Percentiles rank a stretch among this genome's conserved stretches.
Evolutionary conservation across 768 basidiomycete species (phyloP).

Genomic region (Kwoniella heveanensis): DNA sequence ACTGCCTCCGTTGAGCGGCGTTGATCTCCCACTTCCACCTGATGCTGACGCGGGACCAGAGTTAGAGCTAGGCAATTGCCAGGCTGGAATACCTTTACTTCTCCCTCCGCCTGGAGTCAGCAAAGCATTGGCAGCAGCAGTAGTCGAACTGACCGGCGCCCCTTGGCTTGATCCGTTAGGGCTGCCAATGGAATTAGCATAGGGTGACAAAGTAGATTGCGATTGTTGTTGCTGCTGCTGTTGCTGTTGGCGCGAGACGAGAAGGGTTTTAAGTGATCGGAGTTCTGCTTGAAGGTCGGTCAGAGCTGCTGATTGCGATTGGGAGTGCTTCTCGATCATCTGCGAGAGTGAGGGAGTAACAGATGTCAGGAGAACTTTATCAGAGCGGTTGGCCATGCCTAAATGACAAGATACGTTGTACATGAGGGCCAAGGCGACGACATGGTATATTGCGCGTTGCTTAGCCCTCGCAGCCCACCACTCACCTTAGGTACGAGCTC

Average conservation of each 20-base stretch:
- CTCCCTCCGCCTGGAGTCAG: constrained; percentile 36
- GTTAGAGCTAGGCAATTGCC: constrained; percentile 68
- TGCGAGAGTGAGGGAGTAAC: constrained; percentile 51
- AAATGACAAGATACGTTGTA: too few relatives aligned
- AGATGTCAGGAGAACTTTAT: too few relatives aligned
- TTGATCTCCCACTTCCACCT: constrained; percentile 27
- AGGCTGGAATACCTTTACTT: constrained; percentile 69
- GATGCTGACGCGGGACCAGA: constrained; percentile 10
- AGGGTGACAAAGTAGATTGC: constrained; percentile 1
- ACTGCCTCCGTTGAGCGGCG: constrained; percentile 17
- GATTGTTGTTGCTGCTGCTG: constrained; percentile 38
- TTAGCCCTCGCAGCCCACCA: constrained; percentile 3
- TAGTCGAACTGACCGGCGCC: constrained; percentile 25
- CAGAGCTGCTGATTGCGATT: constrained; percentile 77
- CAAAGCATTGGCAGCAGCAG: constrained; percentile 49
- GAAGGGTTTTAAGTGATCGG: constrained; percentile 86
- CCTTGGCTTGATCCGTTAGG: background rate
- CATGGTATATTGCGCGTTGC: too few relatives aligned
- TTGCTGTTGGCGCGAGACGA: constrained; percentile 67
- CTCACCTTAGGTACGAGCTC: constrained; percentile 90
- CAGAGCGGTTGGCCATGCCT: too few relatives aligned
- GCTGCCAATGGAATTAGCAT: background rate
- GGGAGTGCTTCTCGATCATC: constrained; percentile 95
- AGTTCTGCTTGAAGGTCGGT: constrained; percentile 88
- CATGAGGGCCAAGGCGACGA: too few relatives aligned